Conservation (phyloP, 1,284 basidiomycete genomes). For the Peniophora sp. region DNA sequence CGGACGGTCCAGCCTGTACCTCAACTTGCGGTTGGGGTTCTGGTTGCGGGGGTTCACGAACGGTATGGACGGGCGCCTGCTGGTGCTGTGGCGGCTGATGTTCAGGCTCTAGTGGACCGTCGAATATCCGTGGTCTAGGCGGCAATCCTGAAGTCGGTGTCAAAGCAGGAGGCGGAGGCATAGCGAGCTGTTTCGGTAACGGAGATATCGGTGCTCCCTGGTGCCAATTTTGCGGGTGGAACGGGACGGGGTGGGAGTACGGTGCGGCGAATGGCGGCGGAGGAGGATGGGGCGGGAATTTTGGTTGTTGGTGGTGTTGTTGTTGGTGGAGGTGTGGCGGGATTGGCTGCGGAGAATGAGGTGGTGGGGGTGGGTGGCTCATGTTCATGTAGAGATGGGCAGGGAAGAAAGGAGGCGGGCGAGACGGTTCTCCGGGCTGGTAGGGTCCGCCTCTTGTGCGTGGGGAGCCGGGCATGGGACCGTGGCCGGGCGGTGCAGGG, state of each 20-base stretch:
- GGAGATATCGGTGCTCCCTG: conserved; percentile 21
- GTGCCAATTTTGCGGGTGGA: conserved; percentile 10
- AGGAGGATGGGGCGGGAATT: conserved; percentile 20
- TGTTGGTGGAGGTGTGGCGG: conserved; percentile 8
- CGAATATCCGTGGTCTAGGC: conserved; percentile 10
- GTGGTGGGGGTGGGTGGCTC: conserved; percentile 12
- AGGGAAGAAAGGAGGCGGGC: conserved; percentile 6
- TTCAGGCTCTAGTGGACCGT: conserved; percentile 8
- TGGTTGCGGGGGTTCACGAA: conserved; percentile 1
- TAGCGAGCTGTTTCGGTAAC: conserved; percentile 29
- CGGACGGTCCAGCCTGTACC: background rate
- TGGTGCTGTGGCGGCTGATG: background rate
- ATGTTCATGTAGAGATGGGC: conserved; percentile 4
- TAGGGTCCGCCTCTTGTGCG: conserved; percentile 10
- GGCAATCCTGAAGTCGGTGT: conserved; percentile 24
- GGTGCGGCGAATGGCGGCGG: conserved; percentile 14
- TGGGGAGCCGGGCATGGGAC: conserved; percentile 7
- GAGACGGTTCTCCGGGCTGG: conserved; percentile 10
- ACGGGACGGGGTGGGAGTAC: conserved; percentile 18
- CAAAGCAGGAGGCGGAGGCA: conserved; percentile 24
- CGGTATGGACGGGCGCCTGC: background rate
- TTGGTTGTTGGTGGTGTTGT: conserved; percentile 11
- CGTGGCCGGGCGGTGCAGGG: conserved; percentile 8
- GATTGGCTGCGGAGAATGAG: conserved; percentile 15
- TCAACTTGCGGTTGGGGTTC: background rate